Conservation (phyloP, 2,329 filamentous ascomycete genomes). For the Neofusicoccum cordaticola region DNA sequence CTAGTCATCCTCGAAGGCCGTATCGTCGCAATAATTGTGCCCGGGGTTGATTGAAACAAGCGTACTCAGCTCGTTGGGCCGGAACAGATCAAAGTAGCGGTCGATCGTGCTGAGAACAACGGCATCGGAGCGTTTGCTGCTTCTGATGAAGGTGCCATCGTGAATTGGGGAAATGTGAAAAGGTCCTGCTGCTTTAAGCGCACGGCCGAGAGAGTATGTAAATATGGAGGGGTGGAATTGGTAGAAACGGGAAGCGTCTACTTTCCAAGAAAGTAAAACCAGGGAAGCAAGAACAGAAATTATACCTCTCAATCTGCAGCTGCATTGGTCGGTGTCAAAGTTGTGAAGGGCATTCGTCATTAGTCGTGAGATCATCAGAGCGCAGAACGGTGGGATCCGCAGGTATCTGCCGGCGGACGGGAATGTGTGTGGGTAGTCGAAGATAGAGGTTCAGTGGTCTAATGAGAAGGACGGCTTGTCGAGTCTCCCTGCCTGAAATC, state of each 20-base stretch:
- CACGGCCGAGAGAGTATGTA: too few relatives aligned
- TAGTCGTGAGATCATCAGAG: background rate
- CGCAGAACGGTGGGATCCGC: background rate
- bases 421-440: background rate
- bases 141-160: background rate
- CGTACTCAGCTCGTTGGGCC: background rate
- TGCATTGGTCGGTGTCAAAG: too few relatives aligned
- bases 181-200: too few relatives aligned
- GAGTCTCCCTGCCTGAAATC: background rate
- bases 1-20: background rate
- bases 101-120: background rate
- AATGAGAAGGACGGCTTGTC: background rate
- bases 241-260: too few relatives aligned
- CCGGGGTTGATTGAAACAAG: background rate
- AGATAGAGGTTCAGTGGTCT: background rate
- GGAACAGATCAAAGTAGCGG: background rate
- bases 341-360: too few relatives aligned
- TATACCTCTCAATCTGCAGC: too few relatives aligned
- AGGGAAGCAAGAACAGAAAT: background rate
- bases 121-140: background rate
- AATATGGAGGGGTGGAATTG: too few relatives aligned
- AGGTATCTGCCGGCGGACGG: background rate
- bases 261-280: background rate
- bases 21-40: background rate
- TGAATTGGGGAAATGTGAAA: background rate